Conservation (phyloP, 192 early-diverging fungal species). For the Backusella tarrabulga region DNA sequence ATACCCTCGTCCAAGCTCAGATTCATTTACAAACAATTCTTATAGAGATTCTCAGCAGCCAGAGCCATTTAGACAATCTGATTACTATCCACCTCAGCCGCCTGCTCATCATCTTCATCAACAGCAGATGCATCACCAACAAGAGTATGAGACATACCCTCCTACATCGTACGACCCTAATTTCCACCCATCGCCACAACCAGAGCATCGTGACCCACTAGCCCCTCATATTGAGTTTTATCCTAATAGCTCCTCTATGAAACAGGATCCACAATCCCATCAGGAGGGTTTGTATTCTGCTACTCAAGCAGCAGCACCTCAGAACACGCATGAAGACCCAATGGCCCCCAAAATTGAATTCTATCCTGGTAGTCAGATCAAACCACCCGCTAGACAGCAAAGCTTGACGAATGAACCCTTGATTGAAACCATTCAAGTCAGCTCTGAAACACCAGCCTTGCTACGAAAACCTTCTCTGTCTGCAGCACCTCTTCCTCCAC, state of each 20-base stretch:
- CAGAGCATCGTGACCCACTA: background rate
- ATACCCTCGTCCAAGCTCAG: background rate
- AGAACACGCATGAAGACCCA: background rate
- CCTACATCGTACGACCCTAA: background rate
- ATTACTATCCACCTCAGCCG: background rate
- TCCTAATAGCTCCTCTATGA: background rate
- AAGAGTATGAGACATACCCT: background rate
- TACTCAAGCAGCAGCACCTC: background rate
- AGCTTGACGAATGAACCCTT: background rate
- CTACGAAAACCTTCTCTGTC: background rate
- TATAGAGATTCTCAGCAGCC: background rate
- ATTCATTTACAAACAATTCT: background rate
- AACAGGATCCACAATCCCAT: background rate
- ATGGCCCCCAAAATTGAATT: slow-evolving; percentile 1
- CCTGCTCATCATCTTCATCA: background rate
- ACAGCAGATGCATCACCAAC: background rate
- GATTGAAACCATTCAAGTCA: background rate
- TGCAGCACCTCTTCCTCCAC: background rate
- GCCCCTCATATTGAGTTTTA: slow-evolving; percentile 4
- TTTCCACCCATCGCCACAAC: background rate
- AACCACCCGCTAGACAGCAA: background rate
- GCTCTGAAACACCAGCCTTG: background rate
- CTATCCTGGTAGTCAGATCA: background rate
- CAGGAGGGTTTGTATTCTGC: background rate
- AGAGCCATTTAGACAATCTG: background rate